Base-by-base conservation (phyloP, 768 basidiomycete genomes). In the Boletellus emodensis region DNA sequence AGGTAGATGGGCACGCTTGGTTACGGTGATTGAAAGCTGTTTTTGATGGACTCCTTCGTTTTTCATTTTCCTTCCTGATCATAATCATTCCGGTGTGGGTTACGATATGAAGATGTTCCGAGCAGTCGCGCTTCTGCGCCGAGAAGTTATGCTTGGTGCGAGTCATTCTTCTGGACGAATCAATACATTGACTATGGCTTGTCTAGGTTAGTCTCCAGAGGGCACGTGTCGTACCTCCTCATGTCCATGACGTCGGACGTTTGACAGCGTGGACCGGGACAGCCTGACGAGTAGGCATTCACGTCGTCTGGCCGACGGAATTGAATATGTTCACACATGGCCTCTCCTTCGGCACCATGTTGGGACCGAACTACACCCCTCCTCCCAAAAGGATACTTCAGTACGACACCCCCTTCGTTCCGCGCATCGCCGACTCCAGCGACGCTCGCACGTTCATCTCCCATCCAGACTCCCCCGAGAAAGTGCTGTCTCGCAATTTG, bases 111-210 rank as follows among this genome's bases (percentile, higher is more conserved):
- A 38, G 28, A 28, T 14, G 20, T 36, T 45, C 32, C 28, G 28
- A 18, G 36, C 41, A 22, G 44, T 40, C 37, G 10, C 32, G 34
- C 15, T 38, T 41, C 28, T 49, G 33, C 13, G n/a, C 26, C 40
- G 17, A 39, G 35, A 22, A 36, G 40, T 22, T 42, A 18, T 48
- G 34, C 41, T 46, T 48, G 60, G 62, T 63, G 53, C 5, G 62
- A 56, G 36, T 22, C 17, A 30, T 35, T 24, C 22, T 33, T 30
- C 20, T 46, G 35, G 14, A 46, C 39, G 35, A 22, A 44, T 15
- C 36, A 42, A 22, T n/a, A 26, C 15, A 28, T 47, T 62, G 30
- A 62, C 39, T 9, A 5, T 22, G 3, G 48, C 34, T 12, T 28
- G 32, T 46, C 36, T 43, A 56, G 59, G 32, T 49, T 26, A 26